Percentiles rank a stretch among this genome's conserved stretches.
Evolutionary conservation across 805 yeast species (phyloP).

Genomic region (Lipomyces sp.): DNA sequence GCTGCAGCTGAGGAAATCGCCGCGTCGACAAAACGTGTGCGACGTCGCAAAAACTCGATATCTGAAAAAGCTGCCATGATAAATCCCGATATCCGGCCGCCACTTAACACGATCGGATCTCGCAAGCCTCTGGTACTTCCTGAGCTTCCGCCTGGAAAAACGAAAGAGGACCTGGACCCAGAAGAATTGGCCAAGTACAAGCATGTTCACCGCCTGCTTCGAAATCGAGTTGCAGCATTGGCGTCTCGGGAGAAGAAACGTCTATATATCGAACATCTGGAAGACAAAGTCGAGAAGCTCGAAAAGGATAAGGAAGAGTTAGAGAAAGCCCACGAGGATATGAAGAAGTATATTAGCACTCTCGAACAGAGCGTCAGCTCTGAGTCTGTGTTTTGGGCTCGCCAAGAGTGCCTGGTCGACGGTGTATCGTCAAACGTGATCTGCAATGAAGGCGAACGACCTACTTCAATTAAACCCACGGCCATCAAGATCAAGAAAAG

Average conservation of each 20-base stretch:
- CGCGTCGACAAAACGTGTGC: constrained; percentile 34
- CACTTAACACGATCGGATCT: constrained; percentile 35
- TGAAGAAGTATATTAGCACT: constrained; percentile 9
- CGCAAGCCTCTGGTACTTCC: constrained; percentile 35
- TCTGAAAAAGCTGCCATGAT: constrained; percentile 34
- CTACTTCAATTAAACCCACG: background rate
- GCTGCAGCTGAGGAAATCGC: constrained; percentile 35
- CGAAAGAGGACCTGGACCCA: constrained; percentile 35
- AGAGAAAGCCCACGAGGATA: background rate
- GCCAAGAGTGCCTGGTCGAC: constrained; percentile 5
- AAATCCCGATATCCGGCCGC: constrained; percentile 30
- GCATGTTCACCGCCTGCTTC: constrained; percentile 32
- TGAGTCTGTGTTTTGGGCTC: constrained; percentile 17
- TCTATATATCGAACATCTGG: constrained; percentile 33
- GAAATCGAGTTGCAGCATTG: constrained; percentile 36
- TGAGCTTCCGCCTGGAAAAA: constrained; percentile 36
- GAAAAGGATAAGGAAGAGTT: constrained; percentile 15
- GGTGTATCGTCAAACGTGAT: background rate
- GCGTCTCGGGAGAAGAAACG: constrained; percentile 36
- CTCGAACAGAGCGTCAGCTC: constrained; percentile 17
- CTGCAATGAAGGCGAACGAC: background rate
- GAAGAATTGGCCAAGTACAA: constrained; percentile 35
- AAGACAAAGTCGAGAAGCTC: constrained; percentile 19
- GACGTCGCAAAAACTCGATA: constrained; percentile 35
- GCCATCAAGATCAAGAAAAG: constrained; percentile 7